Base-by-base conservation (phyloP, 2,329 filamentous ascomycete genomes). In the Didymella glomerata region DNA sequence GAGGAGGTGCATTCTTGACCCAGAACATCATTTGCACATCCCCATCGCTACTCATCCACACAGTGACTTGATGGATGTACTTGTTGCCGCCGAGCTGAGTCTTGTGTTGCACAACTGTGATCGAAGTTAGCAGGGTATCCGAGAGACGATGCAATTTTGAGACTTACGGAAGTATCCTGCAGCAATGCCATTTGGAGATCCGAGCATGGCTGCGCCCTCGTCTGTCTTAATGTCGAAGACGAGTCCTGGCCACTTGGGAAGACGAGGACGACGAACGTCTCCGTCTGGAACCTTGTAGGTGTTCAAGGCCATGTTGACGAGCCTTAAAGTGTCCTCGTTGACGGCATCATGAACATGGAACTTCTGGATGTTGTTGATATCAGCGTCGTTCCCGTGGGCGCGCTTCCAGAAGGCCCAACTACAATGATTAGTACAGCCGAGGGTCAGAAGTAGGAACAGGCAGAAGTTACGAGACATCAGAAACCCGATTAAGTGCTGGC, bases 141-240 rank as follows among this genome's bases (percentile, higher is more conserved):
- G 25, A 20, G 18, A 7, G 1, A 34, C 2, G 9, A 6, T 2
- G 22, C 18, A 2, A 25, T 2, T 24, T 11, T 9, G 25, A 22
- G 22, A 41, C 38, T 46, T 18, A 62, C 51, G 55, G 22, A 64
- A 54, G 22, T 55, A 60, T 2, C 51, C 59, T 18, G 34, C 52
- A 22, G 34, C 48, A 7, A 59, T 8, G 2, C 59, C 58, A 10
- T 64, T 62, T 0, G 59, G 61, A 7, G 61, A 58, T 1, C 57
- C 60, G 2, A 68, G 36, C 13, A 68, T 60, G 3, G 60, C 63
- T 48, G 59, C 56, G 4, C 51, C 57, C 16, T 55, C 51, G 1
- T 46, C 25, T 1, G 51, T 44, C 2, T 48, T 34, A 5, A 55
- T 55, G 6, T 16, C 8, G 20, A 60, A 52, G 1, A 44, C 42